Evolutionary conservation across 352 stramenopile genomes (phyloP).

Genomic region (Phytophthora macrochlamydospora): DNA sequence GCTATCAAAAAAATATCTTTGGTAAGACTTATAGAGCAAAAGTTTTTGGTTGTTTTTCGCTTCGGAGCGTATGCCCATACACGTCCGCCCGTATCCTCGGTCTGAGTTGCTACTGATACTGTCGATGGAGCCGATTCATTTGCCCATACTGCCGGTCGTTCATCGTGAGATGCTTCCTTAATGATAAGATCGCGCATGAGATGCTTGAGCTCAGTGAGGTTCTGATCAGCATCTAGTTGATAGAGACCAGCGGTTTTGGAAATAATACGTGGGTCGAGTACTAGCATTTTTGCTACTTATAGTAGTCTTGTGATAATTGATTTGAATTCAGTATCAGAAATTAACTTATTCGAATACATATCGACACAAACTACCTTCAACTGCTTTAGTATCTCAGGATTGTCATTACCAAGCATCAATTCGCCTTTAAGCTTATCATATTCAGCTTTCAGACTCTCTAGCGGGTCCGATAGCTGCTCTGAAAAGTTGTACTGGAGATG

Average conservation of each 20-base stretch:
- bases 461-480: slow-evolving; percentile 13
- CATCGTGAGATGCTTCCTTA: slow-evolving; percentile 1
- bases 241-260: slow-evolving; percentile 7
- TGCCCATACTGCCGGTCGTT: no score
- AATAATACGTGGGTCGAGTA: slow-evolving; percentile 5
- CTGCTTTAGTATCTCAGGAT: slow-evolving; percentile 8
- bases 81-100: slow-evolving; percentile 3
- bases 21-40: no score
- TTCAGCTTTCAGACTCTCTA: slow-evolving; percentile 3
- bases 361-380: slow-evolving; percentile 11
- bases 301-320: slow-evolving; percentile 5
- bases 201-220: slow-evolving; percentile 2
- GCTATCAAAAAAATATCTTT: no score
- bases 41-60: slow-evolving; percentile 3
- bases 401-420: slow-evolving; percentile 16
- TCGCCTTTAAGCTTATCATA: slow-evolving; percentile 18
- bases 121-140: neutral
- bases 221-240: slow-evolving; percentile 9
- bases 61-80: slow-evolving; percentile 16
- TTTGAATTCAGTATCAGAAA: slow-evolving; percentile 15
- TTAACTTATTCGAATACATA: slow-evolving; percentile 16
- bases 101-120: no score
- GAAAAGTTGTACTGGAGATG: slow-evolving; percentile 16
- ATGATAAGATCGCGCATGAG: slow-evolving; percentile 19
- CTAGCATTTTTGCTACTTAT: neutral